A percentile compares a stretch with the other conserved stretches of the same genome.
Conservation (phyloP, 352 stramenopile species). For the Phytopythium cucurbitacearum region DNA sequence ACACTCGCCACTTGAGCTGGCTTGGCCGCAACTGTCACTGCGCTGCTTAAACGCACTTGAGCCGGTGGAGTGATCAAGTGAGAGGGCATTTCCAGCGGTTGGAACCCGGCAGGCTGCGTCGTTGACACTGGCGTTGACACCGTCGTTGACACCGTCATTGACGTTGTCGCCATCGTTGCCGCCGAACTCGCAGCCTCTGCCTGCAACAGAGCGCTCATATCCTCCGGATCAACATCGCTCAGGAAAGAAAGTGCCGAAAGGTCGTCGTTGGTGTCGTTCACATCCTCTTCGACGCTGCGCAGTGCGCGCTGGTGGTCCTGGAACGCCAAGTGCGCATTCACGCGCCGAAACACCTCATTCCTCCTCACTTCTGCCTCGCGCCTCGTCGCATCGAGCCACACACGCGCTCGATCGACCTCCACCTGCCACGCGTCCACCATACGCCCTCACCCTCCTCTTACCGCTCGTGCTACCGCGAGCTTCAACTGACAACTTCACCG, state of each 20-base stretch:
- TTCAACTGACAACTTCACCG: too few species aligned
- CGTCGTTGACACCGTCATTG: conserved; percentile 2
- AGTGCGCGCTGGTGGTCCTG: conserved; percentile 31
- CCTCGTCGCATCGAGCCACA: conserved; percentile 22
- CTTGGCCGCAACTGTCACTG: not conserved
- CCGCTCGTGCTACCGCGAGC: too few species aligned
- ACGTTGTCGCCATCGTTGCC: not conserved
- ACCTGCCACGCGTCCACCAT: conserved; percentile 27
- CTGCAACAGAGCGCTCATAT: conserved; percentile 50
- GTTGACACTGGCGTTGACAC: conserved; percentile 5
- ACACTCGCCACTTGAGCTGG: conserved; percentile 9
- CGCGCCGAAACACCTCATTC: conserved; percentile 17
- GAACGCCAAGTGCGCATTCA: conserved; percentile 37
- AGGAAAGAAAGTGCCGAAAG: conserved; percentile 49
- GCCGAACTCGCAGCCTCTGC: conserved; percentile 18
- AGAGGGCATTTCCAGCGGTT: conserved; percentile 28
- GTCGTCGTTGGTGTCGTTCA: conserved; percentile 22
- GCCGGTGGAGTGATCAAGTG: conserved; percentile 16
- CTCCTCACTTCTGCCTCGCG: conserved; percentile 12
- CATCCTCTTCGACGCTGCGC: conserved; percentile 15
- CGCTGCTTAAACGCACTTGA: not conserved
- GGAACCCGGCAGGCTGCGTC: conserved; percentile 9
- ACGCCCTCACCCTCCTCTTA: not conserved
- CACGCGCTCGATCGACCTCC: conserved; percentile 34
- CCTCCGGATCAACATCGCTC: conserved; percentile 35